Conservation (phyloP, 768 basidiomycete genomes). For the Xerocomus spinulosus region DNA sequence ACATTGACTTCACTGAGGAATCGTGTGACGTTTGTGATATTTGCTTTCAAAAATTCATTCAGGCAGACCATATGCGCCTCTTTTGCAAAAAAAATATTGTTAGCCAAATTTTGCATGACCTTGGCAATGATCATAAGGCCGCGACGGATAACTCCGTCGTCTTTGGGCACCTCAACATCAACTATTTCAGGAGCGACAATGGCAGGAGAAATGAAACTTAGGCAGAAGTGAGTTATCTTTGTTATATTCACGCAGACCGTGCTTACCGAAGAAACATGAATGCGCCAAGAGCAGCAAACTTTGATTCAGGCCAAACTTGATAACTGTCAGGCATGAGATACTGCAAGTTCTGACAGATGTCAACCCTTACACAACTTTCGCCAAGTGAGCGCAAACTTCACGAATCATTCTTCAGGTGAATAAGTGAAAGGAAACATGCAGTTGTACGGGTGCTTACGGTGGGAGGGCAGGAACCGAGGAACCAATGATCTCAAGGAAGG, state of each 20-base stretch:
- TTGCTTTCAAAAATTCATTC: slow-evolving; percentile 68
- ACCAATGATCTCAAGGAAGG: slow-evolving; percentile 70
- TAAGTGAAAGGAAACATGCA: background rate
- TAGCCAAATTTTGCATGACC: slow-evolving; percentile 89
- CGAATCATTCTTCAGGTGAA: slow-evolving; percentile 63
- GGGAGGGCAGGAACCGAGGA: slow-evolving; percentile 69
- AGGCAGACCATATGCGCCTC: slow-evolving; percentile 80
- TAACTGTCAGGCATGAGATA: slow-evolving; percentile 36
- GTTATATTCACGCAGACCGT: background rate
- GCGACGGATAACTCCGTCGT: slow-evolving; percentile 57
- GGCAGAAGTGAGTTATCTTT: slow-evolving; percentile 3
- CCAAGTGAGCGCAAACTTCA: slow-evolving; percentile 81
- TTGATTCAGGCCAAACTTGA: slow-evolving; percentile 72
- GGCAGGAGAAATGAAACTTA: slow-evolving; percentile 86
- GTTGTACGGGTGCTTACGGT: slow-evolving; percentile 46
- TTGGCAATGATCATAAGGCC: slow-evolving; percentile 87
- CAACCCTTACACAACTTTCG: slow-evolving; percentile 62
- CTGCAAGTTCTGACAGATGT: slow-evolving; percentile 2
- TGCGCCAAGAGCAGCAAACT: slow-evolving; percentile 79
- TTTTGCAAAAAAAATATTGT: slow-evolving; percentile 91
- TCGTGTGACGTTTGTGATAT: slow-evolving; percentile 68
- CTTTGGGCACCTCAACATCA: slow-evolving; percentile 74
- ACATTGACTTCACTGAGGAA: slow-evolving; percentile 77
- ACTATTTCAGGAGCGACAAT: slow-evolving; percentile 82
- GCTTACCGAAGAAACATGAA: slow-evolving; percentile 84